These are phyloP conservation scores for Cytospora mali DNA, from an alignment of 2,329 filamentous ascomycete genomes.

Conservation along the genomic window DNA sequence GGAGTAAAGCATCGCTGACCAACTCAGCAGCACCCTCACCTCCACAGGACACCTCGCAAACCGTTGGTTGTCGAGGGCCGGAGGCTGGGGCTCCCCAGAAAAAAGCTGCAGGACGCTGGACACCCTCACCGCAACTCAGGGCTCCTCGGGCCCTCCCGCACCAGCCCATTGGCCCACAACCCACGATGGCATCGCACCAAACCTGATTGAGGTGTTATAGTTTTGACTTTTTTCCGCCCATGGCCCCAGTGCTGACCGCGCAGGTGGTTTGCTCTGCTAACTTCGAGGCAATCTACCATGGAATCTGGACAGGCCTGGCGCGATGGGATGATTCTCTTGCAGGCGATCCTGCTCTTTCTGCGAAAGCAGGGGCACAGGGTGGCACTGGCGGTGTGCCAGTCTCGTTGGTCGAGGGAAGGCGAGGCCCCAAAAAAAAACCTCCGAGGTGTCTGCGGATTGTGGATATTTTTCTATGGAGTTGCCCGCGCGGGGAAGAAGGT, in stretches of 20 bases:
- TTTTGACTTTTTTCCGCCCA: not conserved
- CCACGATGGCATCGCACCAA: conserved; percentile 21
- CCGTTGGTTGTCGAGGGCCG: not conserved
- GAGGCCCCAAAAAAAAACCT: conserved; percentile 13
- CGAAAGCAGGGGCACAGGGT: conserved; percentile 6
- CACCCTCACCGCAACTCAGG: conserved; percentile 9
- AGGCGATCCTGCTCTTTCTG: conserved; percentile 1
- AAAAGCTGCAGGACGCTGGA: conserved; percentile 1
- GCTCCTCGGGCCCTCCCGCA: conserved; percentile 17
- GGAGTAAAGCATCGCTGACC: not conserved
- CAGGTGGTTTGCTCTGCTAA: not conserved
- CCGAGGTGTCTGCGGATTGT: conserved; percentile 12
- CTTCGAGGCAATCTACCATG: not conserved
- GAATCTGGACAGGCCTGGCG: not conserved
- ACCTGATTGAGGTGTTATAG: conserved; percentile 13
- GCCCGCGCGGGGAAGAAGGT: not conserved
- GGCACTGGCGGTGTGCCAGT: conserved; percentile 19
- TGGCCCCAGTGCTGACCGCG: conserved; percentile 24
- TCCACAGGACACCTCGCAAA: not conserved
- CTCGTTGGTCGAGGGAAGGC: not conserved
- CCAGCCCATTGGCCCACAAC: conserved; percentile 16
- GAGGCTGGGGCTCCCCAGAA: not conserved
- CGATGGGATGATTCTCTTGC: not conserved
- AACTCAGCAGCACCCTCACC: not conserved
- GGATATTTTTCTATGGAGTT: not conserved